Conservation (phyloP, 805 yeast genomes). For the Myxozyma udenii region DNA sequence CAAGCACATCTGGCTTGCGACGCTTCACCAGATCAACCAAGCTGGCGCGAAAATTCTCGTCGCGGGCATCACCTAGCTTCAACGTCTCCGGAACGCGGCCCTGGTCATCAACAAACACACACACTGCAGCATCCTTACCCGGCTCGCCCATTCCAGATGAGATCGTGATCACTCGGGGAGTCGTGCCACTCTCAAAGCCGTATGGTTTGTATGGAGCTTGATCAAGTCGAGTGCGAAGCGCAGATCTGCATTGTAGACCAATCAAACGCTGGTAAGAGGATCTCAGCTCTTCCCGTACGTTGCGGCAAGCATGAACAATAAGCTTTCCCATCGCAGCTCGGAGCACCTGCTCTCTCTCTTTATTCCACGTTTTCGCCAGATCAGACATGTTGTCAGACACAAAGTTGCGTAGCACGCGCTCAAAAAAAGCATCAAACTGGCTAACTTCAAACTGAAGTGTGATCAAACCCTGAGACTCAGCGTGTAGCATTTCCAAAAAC, state of each 20-base stretch:
- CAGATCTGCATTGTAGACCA: slow-evolving; percentile 64
- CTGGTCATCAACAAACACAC: slow-evolving; percentile 70
- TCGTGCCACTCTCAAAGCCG: slow-evolving; percentile 72
- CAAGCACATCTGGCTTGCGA: slow-evolving; percentile 84
- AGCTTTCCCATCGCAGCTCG: slow-evolving; percentile 64
- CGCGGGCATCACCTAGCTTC: slow-evolving; percentile 73
- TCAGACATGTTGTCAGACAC: slow-evolving; percentile 60
- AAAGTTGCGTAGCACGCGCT: slow-evolving; percentile 40
- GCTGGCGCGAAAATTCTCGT: slow-evolving; percentile 60
- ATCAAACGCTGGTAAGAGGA: slow-evolving; percentile 70
- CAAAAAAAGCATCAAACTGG: slow-evolving; percentile 34
- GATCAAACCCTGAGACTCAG: slow-evolving; percentile 75
- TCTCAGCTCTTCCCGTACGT: slow-evolving; percentile 78
- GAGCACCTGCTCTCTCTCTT: slow-evolving; percentile 64
- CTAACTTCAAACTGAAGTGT: slow-evolving; percentile 32
- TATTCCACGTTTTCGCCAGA: slow-evolving; percentile 73
- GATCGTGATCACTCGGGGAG: slow-evolving; percentile 77
- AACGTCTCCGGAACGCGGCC: slow-evolving; percentile 74
- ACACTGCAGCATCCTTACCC: slow-evolving; percentile 80
- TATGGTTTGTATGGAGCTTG: slow-evolving; percentile 89
- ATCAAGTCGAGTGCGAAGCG: slow-evolving; percentile 68
- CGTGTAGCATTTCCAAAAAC: slow-evolving; percentile 85
- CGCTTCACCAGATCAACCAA: slow-evolving; percentile 59
- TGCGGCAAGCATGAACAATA: slow-evolving; percentile 63
- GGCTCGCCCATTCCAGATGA: slow-evolving; percentile 83